These are phyloP conservation scores for Lyophyllum semitale DNA, from an alignment of 768 basidiomycete species.

Conservation along the genomic window DNA sequence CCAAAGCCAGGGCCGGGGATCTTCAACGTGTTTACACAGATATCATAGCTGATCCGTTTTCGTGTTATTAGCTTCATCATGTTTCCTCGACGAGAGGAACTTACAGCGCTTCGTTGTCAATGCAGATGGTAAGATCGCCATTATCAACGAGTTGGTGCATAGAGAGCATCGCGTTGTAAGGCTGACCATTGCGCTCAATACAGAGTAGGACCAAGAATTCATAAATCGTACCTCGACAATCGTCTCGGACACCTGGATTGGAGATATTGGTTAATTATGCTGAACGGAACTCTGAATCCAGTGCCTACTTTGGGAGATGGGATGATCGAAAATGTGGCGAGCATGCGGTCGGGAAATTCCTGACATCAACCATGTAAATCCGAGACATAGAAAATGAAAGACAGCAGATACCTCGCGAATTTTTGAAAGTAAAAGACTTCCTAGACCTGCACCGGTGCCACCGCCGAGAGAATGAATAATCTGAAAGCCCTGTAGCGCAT, in stretches of 20 bases:
- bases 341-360: constrained; percentile 60
- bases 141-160: constrained; percentile 89
- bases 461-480: constrained; percentile 89
- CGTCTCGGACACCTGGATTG: constrained; percentile 50
- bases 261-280: neutral
- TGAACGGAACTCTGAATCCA: neutral
- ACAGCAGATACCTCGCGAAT: constrained; percentile 68
- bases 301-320: constrained; percentile 50
- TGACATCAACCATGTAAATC: constrained; percentile 15
- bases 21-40: constrained; percentile 66
- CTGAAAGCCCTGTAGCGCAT: constrained; percentile 91
- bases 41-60: constrained; percentile 60
- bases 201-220: constrained; percentile 37
- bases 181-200: constrained; percentile 63
- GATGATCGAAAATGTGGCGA: constrained; percentile 54
- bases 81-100: constrained; percentile 22
- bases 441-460: constrained; percentile 87
- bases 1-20: constrained; percentile 62
- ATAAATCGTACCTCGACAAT: constrained; percentile 62
- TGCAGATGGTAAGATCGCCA: constrained; percentile 79
- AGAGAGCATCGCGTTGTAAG: constrained; percentile 85
- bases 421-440: constrained; percentile 78
- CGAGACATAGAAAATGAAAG: constrained; percentile 2
- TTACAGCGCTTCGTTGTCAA: constrained; percentile 87
- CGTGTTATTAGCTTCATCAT: neutral